Conservation (phyloP, 2,329 filamentous ascomycete genomes). For the Phaeomoniella chlamydospora region DNA sequence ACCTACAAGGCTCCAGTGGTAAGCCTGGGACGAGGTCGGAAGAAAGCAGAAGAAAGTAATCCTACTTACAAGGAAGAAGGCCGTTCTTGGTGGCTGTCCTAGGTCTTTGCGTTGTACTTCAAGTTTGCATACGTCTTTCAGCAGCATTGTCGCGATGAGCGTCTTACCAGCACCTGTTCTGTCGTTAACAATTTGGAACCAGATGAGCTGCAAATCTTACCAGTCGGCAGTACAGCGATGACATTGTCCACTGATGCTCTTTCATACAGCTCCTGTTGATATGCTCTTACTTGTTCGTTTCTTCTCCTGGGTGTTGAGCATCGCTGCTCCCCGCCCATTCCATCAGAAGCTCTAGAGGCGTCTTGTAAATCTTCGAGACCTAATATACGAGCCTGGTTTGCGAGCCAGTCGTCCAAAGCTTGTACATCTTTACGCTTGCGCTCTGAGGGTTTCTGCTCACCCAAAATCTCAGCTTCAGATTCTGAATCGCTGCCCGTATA, state of each 20-base stretch:
- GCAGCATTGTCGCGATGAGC: conserved; percentile 76
- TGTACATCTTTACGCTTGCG: no score
- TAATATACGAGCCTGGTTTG: no score
- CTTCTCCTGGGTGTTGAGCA: conserved; percentile 41
- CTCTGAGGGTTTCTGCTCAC: no score
- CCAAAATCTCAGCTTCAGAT: conserved; percentile 14
- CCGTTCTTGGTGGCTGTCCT: conserved; percentile 47
- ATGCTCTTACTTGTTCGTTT: conserved; percentile 69
- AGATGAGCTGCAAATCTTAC: conserved; percentile 19
- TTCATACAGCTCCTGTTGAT: conserved; percentile 85
- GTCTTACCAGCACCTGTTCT: conserved; percentile 77
- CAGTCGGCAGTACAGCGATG: conserved; percentile 90
- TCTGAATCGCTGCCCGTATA: neutral
- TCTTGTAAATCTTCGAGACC: no score
- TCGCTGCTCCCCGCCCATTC: no score
- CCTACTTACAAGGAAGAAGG: conserved; percentile 88
- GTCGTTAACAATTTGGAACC: conserved; percentile 1
- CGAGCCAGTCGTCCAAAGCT: no score
- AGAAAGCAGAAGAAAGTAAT: no score
- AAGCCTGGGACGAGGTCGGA: no score
- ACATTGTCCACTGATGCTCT: conserved; percentile 71
- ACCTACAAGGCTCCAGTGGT: no score
- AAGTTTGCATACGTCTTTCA: conserved; percentile 59
- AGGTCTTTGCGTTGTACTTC: conserved; percentile 57
- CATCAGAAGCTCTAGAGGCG: no score